Percentiles rank a stretch among this genome's conserved stretches.
These are phyloP conservation scores for Sporobolomyces phaffii DNA, from an alignment of 768 basidiomycete species.

Conservation along the genomic window DNA sequence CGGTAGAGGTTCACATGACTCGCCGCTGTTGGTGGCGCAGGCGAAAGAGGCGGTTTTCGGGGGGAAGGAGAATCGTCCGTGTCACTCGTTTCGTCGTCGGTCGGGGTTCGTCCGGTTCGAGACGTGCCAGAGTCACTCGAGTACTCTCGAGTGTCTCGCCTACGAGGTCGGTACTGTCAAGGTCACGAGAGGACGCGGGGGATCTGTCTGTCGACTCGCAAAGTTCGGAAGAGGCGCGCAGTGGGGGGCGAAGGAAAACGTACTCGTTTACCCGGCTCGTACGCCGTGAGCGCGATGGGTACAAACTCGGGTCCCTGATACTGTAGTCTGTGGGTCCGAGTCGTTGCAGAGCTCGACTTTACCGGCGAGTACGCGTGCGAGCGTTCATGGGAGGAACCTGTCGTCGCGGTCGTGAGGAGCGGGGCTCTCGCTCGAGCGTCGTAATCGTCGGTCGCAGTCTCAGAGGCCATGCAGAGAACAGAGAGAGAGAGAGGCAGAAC, in stretches of 20 bases:
- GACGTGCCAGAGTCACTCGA: too few relatives aligned
- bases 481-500: neutral
- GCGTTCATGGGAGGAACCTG: neutral
- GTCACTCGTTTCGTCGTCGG: too few relatives aligned
- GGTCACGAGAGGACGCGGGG: neutral
- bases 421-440: neutral
- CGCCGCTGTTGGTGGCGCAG: too few relatives aligned
- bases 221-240: neutral
- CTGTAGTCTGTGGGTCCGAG: too few relatives aligned
- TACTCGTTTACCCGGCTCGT: slow-evolving; percentile 3
- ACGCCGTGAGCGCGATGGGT: neutral
- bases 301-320: neutral
- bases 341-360: too few relatives aligned
- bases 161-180: too few relatives aligned
- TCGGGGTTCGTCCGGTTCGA: too few relatives aligned
- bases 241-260: neutral
- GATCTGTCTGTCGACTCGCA: neutral
- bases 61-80: too few relatives aligned
- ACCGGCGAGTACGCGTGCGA: too few relatives aligned
- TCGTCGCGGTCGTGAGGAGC: neutral
- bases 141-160: too few relatives aligned
- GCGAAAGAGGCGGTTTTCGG: too few relatives aligned
- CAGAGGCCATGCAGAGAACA: neutral
- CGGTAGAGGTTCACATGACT: too few relatives aligned
- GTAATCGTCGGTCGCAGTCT: neutral